These are phyloP conservation scores for Calocybe gangraenosa DNA, from an alignment of 768 basidiomycete genomes.

Conservation along the genomic window DNA sequence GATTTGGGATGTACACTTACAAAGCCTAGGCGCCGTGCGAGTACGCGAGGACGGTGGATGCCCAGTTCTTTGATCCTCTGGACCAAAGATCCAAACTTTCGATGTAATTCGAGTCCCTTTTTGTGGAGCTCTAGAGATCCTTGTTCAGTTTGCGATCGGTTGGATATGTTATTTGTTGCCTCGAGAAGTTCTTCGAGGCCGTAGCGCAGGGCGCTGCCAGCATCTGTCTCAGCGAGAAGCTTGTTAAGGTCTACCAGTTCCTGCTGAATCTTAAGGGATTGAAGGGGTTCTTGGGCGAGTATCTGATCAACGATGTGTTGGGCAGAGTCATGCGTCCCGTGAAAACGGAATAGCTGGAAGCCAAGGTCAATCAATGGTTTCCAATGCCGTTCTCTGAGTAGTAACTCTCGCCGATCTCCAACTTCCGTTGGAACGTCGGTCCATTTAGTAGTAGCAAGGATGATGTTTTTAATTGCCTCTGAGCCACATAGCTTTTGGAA, in stretches of 20 bases:
- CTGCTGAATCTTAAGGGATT: conserved; percentile 8
- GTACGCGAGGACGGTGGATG: neutral
- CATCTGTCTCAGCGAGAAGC: conserved; percentile 9
- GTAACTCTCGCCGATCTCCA: conserved; percentile 10
- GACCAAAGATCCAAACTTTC: conserved; percentile 8
- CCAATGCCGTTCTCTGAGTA: conserved; percentile 13
- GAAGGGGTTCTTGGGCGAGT: conserved; percentile 8
- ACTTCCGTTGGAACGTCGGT: conserved; percentile 22
- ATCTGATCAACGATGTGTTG: conserved; percentile 6
- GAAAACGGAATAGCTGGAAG: conserved; percentile 9
- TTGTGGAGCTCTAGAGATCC: conserved; percentile 2
- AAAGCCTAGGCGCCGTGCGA: neutral
- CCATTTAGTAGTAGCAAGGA: conserved; percentile 50
- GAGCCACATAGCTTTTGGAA: conserved; percentile 47
- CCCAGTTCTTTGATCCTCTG: conserved; percentile 2
- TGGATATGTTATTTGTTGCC: conserved; percentile 2
- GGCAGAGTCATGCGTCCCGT: conserved; percentile 10
- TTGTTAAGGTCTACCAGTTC: conserved; percentile 11
- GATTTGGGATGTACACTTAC: neutral
- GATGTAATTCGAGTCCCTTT: conserved; percentile 1
- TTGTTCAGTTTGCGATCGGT: neutral
- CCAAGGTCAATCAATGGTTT: conserved; percentile 11
- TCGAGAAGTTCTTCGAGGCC: conserved; percentile 8
- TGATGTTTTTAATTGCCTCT: conserved; percentile 38
- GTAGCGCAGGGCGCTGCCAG: conserved; percentile 6